phyloP scores from a whole-genome alignment of 129 eudicot species.

The Saposhnikovia divaricata region DNA sequence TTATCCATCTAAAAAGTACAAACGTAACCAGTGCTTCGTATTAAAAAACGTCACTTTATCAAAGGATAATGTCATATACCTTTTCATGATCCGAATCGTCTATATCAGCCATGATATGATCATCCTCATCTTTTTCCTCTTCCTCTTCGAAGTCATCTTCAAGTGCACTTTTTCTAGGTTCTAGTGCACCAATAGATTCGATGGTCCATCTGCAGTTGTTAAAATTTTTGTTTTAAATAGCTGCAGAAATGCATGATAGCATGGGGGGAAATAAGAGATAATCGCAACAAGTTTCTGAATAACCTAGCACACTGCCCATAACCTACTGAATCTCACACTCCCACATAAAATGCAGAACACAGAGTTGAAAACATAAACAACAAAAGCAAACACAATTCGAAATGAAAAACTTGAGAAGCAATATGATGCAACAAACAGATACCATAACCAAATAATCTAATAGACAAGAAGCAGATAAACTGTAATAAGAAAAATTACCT shows the following conservation, averaged over 20 bases:
- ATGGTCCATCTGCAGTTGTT: constrained; percentile 52
- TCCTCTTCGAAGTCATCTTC: constrained; percentile 99
- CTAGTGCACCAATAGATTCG: constrained; percentile 67
- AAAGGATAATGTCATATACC: constrained; percentile 26
- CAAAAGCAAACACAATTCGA: not conserved
- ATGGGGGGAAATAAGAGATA: not conserved
- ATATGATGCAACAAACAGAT: not conserved
- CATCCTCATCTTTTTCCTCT: constrained; percentile 95
- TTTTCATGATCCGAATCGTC: constrained; percentile 59
- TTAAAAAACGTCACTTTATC: not conserved
- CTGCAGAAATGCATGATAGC: not conserved
- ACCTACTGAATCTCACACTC: not conserved
- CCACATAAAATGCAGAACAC: not conserved
- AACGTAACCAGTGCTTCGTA: not conserved
- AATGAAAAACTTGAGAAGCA: not conserved
- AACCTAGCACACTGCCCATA: not conserved
- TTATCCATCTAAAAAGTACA: not conserved
- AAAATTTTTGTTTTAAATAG: constrained; percentile 1
- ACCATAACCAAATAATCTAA: not conserved
- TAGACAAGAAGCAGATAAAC: not conserved
- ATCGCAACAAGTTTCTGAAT: not conserved
- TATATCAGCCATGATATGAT: constrained; percentile 52
- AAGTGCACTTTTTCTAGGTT: constrained; percentile 88
- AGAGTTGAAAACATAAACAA: not conserved
- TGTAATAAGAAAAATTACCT: constrained; percentile 35